phyloP scores from a whole-genome alignment of 1,284 basidiomycete genomes.

The Leccinum variabile region DNA sequence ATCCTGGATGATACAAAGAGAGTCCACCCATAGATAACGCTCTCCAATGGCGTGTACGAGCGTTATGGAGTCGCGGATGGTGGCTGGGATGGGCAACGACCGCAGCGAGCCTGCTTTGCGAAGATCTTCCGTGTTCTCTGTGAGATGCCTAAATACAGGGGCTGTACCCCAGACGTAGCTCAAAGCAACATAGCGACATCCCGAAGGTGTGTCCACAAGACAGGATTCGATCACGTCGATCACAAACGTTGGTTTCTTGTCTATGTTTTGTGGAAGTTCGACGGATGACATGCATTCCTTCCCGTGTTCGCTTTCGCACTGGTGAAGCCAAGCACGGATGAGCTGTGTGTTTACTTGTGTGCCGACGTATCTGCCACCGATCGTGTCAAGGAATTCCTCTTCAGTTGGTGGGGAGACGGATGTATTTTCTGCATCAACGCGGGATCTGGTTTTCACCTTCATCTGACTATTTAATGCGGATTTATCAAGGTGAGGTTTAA shows the following conservation, averaged over 20 bases:
- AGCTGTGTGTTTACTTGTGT: constrained; percentile 8
- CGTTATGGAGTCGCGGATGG: constrained; percentile 24
- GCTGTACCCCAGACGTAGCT: constrained; percentile 25
- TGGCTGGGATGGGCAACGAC: constrained; percentile 17
- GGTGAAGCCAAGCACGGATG: constrained; percentile 20
- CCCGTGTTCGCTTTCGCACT: constrained; percentile 19
- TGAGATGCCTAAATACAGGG: constrained; percentile 17
- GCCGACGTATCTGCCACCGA: constrained; percentile 20
- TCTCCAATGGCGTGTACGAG: constrained; percentile 24
- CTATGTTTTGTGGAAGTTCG: not conserved
- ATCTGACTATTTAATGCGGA: constrained; percentile 3
- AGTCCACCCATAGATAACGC: constrained; percentile 29
- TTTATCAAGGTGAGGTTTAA: not conserved
- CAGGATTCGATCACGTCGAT: constrained; percentile 21
- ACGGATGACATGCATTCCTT: constrained; percentile 8
- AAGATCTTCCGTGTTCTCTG: constrained; percentile 15
- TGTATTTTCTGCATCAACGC: not conserved
- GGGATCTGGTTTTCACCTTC: constrained; percentile 13
- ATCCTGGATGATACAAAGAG: constrained; percentile 26
- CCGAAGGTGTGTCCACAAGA: constrained; percentile 14
- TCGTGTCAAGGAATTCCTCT: constrained; percentile 8
- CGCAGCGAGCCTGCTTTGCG: constrained; percentile 7
- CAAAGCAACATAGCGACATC: constrained; percentile 25
- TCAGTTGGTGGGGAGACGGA: not conserved
- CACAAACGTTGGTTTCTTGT: constrained; percentile 10